Percentiles rank a stretch among this genome's conserved stretches.
Conservation (phyloP, 2,329 filamentous ascomycete genomes). For the Lachnum nothofagi region DNA sequence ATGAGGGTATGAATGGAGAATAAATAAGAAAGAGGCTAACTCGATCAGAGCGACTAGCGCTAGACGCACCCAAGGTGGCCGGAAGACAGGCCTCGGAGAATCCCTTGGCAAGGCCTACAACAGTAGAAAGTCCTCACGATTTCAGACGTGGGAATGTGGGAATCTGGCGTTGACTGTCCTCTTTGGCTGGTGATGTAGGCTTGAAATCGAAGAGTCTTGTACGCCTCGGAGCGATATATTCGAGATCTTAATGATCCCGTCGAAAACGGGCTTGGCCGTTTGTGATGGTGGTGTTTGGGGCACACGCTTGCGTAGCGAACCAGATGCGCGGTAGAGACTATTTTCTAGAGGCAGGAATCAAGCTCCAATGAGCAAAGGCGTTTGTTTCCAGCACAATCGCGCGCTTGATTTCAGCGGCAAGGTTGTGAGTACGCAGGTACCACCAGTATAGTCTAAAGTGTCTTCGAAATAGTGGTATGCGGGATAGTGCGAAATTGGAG, state of each 20-base stretch:
- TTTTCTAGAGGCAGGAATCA: slow-evolving; percentile 17
- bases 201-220: too few relatives aligned
- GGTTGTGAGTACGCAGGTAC: slow-evolving; percentile 1
- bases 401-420: slow-evolving; percentile 15
- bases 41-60: slow-evolving; percentile 20
- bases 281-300: too few relatives aligned
- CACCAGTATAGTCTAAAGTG: not conserved
- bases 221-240: not conserved
- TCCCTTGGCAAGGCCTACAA: slow-evolving; percentile 16
- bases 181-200: not conserved
- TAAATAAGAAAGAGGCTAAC: slow-evolving; percentile 21
- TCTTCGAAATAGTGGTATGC: slow-evolving; percentile 1
- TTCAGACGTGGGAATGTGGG: too few relatives aligned
- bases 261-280: not conserved
- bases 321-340: slow-evolving; percentile 24
- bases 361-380: slow-evolving; percentile 10
- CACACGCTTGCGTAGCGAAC: slow-evolving; percentile 28
- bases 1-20: slow-evolving; percentile 7
- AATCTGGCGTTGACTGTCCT: not conserved
- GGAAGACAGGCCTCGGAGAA: slow-evolving; percentile 12
- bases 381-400: slow-evolving; percentile 15
- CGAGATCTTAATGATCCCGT: not conserved
- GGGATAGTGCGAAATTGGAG: slow-evolving; percentile 1
- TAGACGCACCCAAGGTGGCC: slow-evolving; percentile 6
- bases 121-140: not conserved